Conservation (phyloP, 805 yeast genomes). For the Candida corydali region DNA sequence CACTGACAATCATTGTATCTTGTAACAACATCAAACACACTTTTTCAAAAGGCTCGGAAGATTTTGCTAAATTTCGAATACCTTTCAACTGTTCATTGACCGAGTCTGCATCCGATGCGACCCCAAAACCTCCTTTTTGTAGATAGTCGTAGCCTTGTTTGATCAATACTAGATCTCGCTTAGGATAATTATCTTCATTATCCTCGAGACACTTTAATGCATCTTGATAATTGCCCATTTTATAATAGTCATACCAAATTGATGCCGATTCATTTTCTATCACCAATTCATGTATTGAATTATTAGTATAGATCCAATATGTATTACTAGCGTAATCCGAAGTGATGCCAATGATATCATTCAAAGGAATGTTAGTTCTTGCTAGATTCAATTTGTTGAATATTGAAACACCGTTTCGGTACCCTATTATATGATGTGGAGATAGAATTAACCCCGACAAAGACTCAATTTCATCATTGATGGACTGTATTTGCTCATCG, state of each 20-base stretch:
- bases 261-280: conserved; percentile 65
- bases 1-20: conserved; percentile 14
- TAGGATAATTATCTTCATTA: conserved; percentile 12
- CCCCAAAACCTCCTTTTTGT: conserved; percentile 32
- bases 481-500: conserved; percentile 25
- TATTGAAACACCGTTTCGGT: conserved; percentile 18
- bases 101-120: conserved; percentile 10
- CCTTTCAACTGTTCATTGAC: conserved; percentile 38
- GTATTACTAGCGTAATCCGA: conserved; percentile 42
- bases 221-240: conserved; percentile 51
- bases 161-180: conserved; percentile 27
- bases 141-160: conserved; percentile 37
- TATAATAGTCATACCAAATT: conserved; percentile 58
- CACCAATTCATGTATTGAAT: conserved; percentile 66
- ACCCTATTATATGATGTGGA: conserved; percentile 26
- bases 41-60: conserved; percentile 65
- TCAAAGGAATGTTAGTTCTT: conserved; percentile 7
- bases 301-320: conserved; percentile 69
- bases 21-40: conserved; percentile 50
- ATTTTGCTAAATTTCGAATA: conserved; percentile 48
- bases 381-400: conserved; percentile 25
- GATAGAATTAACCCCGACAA: conserved; percentile 20
- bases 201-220: conserved; percentile 46
- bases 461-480: conserved; percentile 12
- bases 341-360: conserved; percentile 22